Evolutionary conservation across 495 filamentous ascomycete genomes (phyloP), one percentile per base, ranked within the genome.

Genomic region (Penicillium robsamsonii): DNA sequence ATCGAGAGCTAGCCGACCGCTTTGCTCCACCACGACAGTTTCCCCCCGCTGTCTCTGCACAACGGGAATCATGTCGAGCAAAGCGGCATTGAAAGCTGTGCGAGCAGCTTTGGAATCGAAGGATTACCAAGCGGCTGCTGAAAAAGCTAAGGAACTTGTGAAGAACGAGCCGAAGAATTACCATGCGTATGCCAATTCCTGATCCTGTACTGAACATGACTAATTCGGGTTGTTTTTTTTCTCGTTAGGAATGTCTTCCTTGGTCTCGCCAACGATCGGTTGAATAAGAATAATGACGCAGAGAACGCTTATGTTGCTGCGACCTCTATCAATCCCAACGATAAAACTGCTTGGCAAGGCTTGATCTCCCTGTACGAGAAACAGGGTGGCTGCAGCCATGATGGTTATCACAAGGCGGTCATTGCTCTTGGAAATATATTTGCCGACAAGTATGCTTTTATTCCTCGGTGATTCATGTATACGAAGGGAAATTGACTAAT

Each of bases 311-410:
- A 97, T 67, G 71, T 81, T n/a, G 71, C 83, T 25, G 93, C 94
- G 5, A 84, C 89, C n/a, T 72, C 71, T 17, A 73, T 82, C 33
- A 88, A 87, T 53, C 67, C 73, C 11, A 72, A 77, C 17, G 87
- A 90, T 41, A 73, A 79, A 40, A 83, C 90, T 53, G 88, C 89
- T 59, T 97, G 91, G 92, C 88, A 94, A 72, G 94, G 94, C 6
- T 75, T 97, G n/a, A 81, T 94, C 64, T 87, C 83, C 58, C 64
- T 97, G 11, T 96, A 93, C 64, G 89, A 96, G 64, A 86, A 81
- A 56, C 88, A 91, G 64, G 84, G 82, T 4, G 66, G 73, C 24
- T 77, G 77, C 27, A 90, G 87, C 55, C 73, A 97, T 12, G 84
- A 86, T 48, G 75, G 84, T 49, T 96, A 96, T 65, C 86, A 87